Base-by-base conservation (phyloP, 257 asterid species). In the Solanum ahanhuiri region DNA sequence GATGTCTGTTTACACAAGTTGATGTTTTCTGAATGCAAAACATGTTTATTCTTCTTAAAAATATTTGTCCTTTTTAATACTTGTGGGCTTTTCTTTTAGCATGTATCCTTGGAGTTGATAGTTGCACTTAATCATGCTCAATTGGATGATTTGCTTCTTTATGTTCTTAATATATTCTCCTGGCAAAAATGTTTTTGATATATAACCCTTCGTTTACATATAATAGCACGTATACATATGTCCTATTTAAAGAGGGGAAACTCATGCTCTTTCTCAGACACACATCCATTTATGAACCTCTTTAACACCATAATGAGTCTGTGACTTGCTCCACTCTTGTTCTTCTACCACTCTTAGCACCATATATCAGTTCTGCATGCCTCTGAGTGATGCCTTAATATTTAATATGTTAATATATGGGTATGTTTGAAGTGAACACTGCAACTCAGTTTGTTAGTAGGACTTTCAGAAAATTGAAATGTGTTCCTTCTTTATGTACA, bases 401-500 rank as follows among this genome's bases (percentile, higher is more conserved):
- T 10, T 77, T 41, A 77, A 41, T 77, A 23, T 77, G 14, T 43
- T 23, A n/a, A 41, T 76, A n/a, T 23, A 76, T 76, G 60, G 60
- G 18, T 76, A 41, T 76, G 23, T 41, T 75, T 41, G 83, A 76
- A 76, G 63, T 76, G 83, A 43, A 41, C 12, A 77, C 35, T 77
- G 83, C 83, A 41, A 20, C 63, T 41, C 14, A 10, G 63, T 77
- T 77, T 54, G 64, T 83, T 37, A 41, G 33, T 7, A 39, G 41
- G 64, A 33, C 48, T 33, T 89, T 85, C 60, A 48, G 83, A 85
- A 33, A 73, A 83, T 45, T 75, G 70, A n/a, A 43, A 48, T 43
- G 35, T 23, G 83, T 77, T 77, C 39, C 39, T 77, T 41, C 63
- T 14, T 39, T 41, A 76, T 76, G 35, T 79, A 86, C 93, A 96